Conservation (phyloP, 371 early-diverging fungal species). For the Mortierella sp. region DNA sequence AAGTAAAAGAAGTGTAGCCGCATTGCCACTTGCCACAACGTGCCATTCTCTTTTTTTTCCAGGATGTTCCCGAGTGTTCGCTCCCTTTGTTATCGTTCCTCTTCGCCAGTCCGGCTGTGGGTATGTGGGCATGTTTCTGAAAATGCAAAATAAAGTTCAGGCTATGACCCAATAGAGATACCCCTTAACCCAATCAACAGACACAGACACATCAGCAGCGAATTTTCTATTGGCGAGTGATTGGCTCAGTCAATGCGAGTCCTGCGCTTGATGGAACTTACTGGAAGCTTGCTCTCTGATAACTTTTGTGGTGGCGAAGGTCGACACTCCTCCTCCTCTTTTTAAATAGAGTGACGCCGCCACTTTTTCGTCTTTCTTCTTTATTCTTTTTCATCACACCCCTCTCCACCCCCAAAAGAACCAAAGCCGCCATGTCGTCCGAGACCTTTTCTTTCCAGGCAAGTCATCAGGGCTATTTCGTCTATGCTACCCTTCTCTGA, state of each 20-base stretch:
- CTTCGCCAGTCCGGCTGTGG: neutral
- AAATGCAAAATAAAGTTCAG: neutral
- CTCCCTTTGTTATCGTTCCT: neutral
- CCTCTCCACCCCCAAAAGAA: conserved; percentile 11
- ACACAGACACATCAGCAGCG: neutral
- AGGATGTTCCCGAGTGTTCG: conserved; percentile 8
- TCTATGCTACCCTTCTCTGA: neutral
- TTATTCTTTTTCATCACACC: conserved; percentile 24
- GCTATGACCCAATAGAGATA: neutral
- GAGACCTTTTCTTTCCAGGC: conserved; percentile 43
- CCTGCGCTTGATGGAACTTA: neutral
- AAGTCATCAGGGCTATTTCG: neutral
- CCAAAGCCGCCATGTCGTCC: conserved; percentile 28
- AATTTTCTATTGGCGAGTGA: conserved; percentile 16
- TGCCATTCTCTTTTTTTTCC: neutral
- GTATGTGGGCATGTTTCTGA: neutral
- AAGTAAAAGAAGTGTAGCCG: neutral
- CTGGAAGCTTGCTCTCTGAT: conserved; percentile 21
- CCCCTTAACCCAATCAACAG: neutral
- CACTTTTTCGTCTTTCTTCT: neutral
- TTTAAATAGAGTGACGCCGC: neutral
- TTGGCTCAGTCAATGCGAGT: neutral
- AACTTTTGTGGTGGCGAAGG: conserved; percentile 6
- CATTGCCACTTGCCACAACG: neutral
- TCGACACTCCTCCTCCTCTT: neutral